Percentiles rank a stretch among this genome's conserved stretches.
These are phyloP conservation scores for Nannochloris sp. DNA, from an alignment of 139 green algal genomes.

Conservation along the genomic window DNA sequence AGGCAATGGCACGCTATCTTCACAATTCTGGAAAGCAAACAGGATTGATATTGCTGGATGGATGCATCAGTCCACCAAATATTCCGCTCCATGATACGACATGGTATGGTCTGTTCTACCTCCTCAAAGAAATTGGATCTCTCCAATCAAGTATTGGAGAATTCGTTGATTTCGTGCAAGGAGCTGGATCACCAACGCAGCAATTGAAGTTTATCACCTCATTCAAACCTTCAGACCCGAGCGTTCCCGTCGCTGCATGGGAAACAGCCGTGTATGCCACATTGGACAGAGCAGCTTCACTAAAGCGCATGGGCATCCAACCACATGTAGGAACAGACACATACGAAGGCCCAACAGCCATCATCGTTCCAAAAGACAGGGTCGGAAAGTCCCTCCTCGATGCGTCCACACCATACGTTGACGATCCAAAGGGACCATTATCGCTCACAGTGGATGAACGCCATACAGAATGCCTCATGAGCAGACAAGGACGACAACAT, in stretches of 20 bases:
- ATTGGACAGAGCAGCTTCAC: slow-evolving; percentile 24
- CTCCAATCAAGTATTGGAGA: slow-evolving; percentile 32
- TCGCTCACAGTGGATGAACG: slow-evolving; percentile 27
- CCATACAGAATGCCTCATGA: slow-evolving; percentile 32
- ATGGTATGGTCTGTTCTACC: slow-evolving; percentile 42
- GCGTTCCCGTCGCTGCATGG: slow-evolving; percentile 27
- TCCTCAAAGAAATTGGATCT: slow-evolving; percentile 36
- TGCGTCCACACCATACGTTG: slow-evolving; percentile 15
- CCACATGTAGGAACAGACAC: not conserved
- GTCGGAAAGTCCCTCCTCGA: slow-evolving; percentile 41
- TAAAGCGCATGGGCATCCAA: slow-evolving; percentile 16
- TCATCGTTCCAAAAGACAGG: slow-evolving; percentile 44
- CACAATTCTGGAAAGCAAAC: slow-evolving; percentile 16
- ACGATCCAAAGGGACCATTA: not conserved
- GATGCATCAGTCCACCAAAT: slow-evolving; percentile 24
- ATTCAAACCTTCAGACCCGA: slow-evolving; percentile 26
- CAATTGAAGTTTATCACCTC: slow-evolving; percentile 29
- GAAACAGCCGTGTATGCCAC: slow-evolving; percentile 32
- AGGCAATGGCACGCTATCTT: slow-evolving; percentile 30
- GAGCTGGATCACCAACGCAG: slow-evolving; percentile 17
- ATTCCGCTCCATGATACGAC: slow-evolving; percentile 32
- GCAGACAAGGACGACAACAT: not conserved
- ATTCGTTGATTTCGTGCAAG: slow-evolving; percentile 34
- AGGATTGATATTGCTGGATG: slow-evolving; percentile 55
- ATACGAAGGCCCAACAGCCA: slow-evolving; percentile 42